Base-by-base conservation (phyloP, 306 rosid genomes). In the Rubus parviflorus region DNA sequence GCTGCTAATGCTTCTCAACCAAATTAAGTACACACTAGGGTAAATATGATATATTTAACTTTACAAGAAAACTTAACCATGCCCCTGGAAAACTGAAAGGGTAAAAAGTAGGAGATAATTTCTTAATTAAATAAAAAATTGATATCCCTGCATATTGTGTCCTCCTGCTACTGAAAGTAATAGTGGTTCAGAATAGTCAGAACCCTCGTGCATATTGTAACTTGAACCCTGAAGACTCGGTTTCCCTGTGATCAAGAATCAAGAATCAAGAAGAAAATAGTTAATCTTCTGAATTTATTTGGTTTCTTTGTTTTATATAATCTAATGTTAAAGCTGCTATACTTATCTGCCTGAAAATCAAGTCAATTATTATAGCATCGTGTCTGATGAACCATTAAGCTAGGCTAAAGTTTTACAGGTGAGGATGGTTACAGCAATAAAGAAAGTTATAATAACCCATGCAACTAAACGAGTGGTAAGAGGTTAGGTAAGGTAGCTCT, bases 361-460 rank as follows among this genome's bases (percentile, higher is more conserved):
- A 61, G 67, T 61, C 3, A 13, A 25, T 61, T 30, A 23, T 13
- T 5, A 25, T 61, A 35, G 20, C 42, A 14, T 5, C 35, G 45
- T 35, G 12, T 37, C 68, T 15, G 68, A 16, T 35, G 68, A 30
- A 37, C 45, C 41, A 61, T 61, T 30, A 61, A 51, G n/a, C 61
- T 54, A 10, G 63, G 13, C 63, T 13, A 30, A 8, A n/a, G n/a
- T n/a, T 30, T 61, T 77, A 87, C 83, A 86, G 83, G 85, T 80
- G 88, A 83, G 90, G 51, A 20, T 20, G 49, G 73, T 23, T 25
- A 23, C 73, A 68, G 56, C 73, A 30, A 13, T 30, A 45, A 20
- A 68, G 38, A 56, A 8, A 56, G 45, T 47, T 70, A 48, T 30
- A 16, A 61, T 43, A 20, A 64, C 8, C 20, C 61, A 63, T 14